Conservation (phyloP, 2,329 filamentous ascomycete species). For the Ceratocystis cubensis region DNA sequence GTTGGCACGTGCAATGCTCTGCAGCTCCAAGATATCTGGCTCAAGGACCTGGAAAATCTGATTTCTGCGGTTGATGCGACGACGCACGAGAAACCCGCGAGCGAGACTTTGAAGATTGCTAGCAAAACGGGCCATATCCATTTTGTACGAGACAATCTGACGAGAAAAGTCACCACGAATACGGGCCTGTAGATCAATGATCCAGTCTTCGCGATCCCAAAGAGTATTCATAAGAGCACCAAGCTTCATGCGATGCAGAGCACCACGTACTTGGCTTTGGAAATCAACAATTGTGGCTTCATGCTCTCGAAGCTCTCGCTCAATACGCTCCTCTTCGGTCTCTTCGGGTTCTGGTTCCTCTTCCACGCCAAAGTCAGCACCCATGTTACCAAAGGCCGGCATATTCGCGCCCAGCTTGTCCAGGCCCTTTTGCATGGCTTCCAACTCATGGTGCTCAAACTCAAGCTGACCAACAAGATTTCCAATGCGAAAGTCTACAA, state of each 20-base stretch:
- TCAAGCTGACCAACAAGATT: slow-evolving; percentile 93
- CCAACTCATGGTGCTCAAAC: slow-evolving; percentile 94
- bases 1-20: slow-evolving; percentile 39
- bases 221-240: slow-evolving; percentile 75
- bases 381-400: slow-evolving; percentile 97
- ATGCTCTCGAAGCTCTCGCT: slow-evolving; percentile 68
- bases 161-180: slow-evolving; percentile 80
- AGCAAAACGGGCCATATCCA: slow-evolving; percentile 73
- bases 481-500: slow-evolving; percentile 89
- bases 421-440: slow-evolving; percentile 91
- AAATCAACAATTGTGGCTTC: slow-evolving; percentile 62
- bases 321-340: slow-evolving; percentile 77
- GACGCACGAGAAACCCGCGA: slow-evolving; percentile 62
- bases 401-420: slow-evolving; percentile 91
- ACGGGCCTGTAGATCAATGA: slow-evolving; percentile 73
- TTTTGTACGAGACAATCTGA: slow-evolving; percentile 68
- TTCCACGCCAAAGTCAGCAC: slow-evolving; percentile 85
- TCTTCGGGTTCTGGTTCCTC: slow-evolving; percentile 65
- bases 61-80: slow-evolving; percentile 48
- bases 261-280: slow-evolving; percentile 76
- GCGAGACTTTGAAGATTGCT: slow-evolving; percentile 65
- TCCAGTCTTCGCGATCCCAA: slow-evolving; percentile 69
- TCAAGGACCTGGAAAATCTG: slow-evolving; percentile 58
- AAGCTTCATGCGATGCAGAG: slow-evolving; percentile 61
- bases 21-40: slow-evolving; percentile 60